Conservation (phyloP, 805 yeast genomes). For the Barnettozyma siamensis region DNA sequence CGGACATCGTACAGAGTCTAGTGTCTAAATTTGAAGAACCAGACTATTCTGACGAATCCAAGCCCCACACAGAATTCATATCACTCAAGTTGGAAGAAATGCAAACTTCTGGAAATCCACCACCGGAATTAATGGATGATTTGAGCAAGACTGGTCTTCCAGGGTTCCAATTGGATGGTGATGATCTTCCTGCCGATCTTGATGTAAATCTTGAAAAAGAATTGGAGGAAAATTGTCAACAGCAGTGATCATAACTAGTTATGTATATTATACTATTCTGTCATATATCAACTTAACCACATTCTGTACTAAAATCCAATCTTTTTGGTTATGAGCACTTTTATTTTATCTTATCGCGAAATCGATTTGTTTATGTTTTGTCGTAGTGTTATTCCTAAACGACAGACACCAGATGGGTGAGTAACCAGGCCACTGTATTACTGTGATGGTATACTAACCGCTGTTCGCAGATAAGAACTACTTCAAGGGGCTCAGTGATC, state of each 20-base stretch:
- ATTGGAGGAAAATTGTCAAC: slow-evolving; percentile 48
- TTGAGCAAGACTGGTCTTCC: slow-evolving; percentile 35
- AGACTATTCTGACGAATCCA: slow-evolving; percentile 46
- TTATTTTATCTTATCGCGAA: neutral
- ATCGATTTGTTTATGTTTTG: no score
- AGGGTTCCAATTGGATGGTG: slow-evolving; percentile 42
- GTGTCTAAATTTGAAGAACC: slow-evolving; percentile 62
- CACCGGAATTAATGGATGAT: slow-evolving; percentile 64
- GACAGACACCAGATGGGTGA: slow-evolving; percentile 6
- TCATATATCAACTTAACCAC: no score
- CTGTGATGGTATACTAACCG: neutral
- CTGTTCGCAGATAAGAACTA: slow-evolving; percentile 48
- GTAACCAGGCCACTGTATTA: no score
- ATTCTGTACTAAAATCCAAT: no score
- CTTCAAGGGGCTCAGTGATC: slow-evolving; percentile 62
- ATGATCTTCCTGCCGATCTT: slow-evolving; percentile 49
- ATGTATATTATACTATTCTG: no score
- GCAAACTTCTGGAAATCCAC: slow-evolving; percentile 77
- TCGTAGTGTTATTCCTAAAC: no score
- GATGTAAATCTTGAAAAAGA: slow-evolving; percentile 31
- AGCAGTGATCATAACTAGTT: slow-evolving; percentile 10
- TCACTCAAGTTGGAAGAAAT: slow-evolving; percentile 56
- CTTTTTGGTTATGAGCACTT: no score
- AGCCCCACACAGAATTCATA: slow-evolving; percentile 42
- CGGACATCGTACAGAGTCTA: slow-evolving; percentile 52